Conservation (phyloP, 148 eudicot species). For the Diospyros kaki region DNA sequence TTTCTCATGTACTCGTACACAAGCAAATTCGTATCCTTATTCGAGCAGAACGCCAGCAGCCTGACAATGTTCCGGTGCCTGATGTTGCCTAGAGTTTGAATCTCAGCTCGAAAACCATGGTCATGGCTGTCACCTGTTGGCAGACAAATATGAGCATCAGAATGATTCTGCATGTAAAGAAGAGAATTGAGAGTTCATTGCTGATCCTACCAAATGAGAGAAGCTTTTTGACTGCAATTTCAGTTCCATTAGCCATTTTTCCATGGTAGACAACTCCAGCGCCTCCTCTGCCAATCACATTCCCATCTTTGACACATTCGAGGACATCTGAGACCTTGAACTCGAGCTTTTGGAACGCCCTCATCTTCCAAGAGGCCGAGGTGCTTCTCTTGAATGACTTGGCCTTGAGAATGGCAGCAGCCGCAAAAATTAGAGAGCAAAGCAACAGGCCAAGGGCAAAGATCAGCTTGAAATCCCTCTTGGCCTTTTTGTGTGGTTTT, state of each 20-base stretch:
- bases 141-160: not conserved
- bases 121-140: constrained; percentile 45
- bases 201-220: constrained; percentile 46
- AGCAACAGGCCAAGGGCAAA: constrained; percentile 63
- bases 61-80: constrained; percentile 88
- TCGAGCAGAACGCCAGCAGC: constrained; percentile 79
- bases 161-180: not conserved
- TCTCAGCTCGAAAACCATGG: constrained; percentile 84
- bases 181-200: not conserved
- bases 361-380: constrained; percentile 75
- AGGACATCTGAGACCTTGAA: constrained; percentile 66
- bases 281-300: constrained; percentile 92
- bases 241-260: constrained; percentile 73
- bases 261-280: constrained; percentile 97
- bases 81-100: constrained; percentile 81
- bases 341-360: constrained; percentile 65
- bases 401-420: constrained; percentile 65
- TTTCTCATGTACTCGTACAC: constrained; percentile 96
- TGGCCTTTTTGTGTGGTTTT: constrained; percentile 25
- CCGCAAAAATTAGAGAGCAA: constrained; percentile 68
- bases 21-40: constrained; percentile 64
- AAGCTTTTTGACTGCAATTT: constrained; percentile 89
- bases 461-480: constrained; percentile 55
- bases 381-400: constrained; percentile 53
- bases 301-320: constrained; percentile 88